phyloP scores from a whole-genome alignment of 2,329 filamentous ascomycete genomes.

The Cladorrhinum sp. region DNA sequence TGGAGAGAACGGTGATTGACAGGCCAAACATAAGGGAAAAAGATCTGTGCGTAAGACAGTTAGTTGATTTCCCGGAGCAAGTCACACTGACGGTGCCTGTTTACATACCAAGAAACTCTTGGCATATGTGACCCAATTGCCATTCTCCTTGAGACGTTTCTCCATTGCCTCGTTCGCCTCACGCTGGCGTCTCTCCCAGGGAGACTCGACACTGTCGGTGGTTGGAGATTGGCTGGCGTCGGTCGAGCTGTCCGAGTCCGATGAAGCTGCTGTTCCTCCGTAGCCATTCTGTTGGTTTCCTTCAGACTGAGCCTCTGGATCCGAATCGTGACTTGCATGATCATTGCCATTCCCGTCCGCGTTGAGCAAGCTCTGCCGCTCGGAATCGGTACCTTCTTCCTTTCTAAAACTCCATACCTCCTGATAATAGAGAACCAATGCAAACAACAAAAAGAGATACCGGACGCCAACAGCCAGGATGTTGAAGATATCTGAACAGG shows the following conservation, averaged over 20 bases:
- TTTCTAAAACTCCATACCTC: constrained; percentile 20
- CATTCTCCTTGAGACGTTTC: constrained; percentile 68
- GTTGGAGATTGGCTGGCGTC: constrained; percentile 28
- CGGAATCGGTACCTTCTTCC: constrained; percentile 45
- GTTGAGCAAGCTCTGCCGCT: constrained; percentile 56
- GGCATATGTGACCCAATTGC: constrained; percentile 73
- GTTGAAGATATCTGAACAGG: constrained; percentile 29
- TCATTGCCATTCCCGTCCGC: constrained; percentile 33
- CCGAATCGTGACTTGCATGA: constrained; percentile 8
- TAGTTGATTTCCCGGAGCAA: not conserved
- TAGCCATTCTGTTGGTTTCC: constrained; percentile 34
- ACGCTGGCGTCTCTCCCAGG: constrained; percentile 51
- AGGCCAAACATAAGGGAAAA: constrained; percentile 79
- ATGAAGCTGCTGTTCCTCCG: constrained; percentile 37
- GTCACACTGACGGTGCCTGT: not conserved
- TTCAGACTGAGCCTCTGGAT: constrained; percentile 25
- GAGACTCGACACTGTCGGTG: constrained; percentile 47
- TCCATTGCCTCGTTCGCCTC: constrained; percentile 57
- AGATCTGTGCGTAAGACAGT: constrained; percentile 46
- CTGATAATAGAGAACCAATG: constrained; percentile 34
- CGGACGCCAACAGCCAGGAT: constrained; percentile 33
- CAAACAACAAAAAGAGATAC: constrained; percentile 34
- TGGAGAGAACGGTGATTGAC: constrained; percentile 64
- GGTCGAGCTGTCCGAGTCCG: constrained; percentile 23
- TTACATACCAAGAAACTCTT: constrained; percentile 62